Evolutionary conservation across 345 rosid species (phyloP), one percentile per base, ranked within the genome.

Genomic region (Erysimum cheiranthoides): DNA sequence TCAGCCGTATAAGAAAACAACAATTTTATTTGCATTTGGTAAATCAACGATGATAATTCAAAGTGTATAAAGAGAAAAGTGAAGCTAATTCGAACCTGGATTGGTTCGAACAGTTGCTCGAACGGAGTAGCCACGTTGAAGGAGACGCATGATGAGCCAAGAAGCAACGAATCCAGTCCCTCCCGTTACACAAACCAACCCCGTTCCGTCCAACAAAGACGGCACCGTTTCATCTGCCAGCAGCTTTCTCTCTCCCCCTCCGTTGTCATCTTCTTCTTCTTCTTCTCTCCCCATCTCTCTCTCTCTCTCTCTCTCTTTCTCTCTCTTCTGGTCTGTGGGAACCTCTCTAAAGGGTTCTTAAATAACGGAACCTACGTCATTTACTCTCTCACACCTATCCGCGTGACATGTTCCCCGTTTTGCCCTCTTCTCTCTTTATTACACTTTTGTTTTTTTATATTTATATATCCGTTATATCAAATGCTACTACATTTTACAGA

Each of bases 111-210:
- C 80, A 5, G 91, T 87, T 81, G 91, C 71, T 10, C 71, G 76
- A 42, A 87, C 91, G 8, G 69, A 68, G 79, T 85, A 87, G 38
- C 87, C 89, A 35, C 56, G 86, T 38, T 79, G 76, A 30, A 87
- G 86, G 28, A 87, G 85, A 73, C 79, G 76, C 87, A 68, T 84
- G 81, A 85, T 84, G 31, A 87, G 83, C 87, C 87, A 85, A 30
- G 91, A 87, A 34, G 80, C 89, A 38, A 87, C 30, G 68, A 78
- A 87, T 10, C 89, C 89, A 6, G 87, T 80, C 1, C 87, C 86
- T 2, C 89, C 91, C 8, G 91, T 87, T 9, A 87, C 89, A 58
- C 91, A 84, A 38, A 87, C 85, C 10, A 28, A 76, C 34, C 77
- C 87, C 43, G 73, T 66, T 14, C 70, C 76, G 66, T 71, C 73